phyloP scores from a whole-genome alignment of 2,329 filamentous ascomycete genomes.

The Cladophialophora yegresii region DNA sequence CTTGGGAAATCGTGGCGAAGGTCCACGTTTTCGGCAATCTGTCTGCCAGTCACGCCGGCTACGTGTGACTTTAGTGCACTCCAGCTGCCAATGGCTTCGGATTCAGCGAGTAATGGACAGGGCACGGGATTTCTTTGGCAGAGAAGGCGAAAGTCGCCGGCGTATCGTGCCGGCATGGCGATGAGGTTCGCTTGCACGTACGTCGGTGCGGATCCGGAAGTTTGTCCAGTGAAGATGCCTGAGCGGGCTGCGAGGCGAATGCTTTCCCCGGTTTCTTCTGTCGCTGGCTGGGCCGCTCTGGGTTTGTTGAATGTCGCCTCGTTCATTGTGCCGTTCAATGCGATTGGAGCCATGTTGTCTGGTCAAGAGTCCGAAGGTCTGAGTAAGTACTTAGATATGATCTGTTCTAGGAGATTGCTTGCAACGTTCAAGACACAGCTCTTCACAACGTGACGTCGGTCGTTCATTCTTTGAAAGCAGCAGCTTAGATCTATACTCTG shows the following conservation, averaged over 20 bases:
- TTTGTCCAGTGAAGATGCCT: slow-evolving; percentile 40
- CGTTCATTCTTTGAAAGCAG: neutral
- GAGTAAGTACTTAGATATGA: neutral
- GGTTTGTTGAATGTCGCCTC: neutral
- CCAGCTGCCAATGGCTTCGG: slow-evolving; percentile 48
- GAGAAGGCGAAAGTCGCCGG: slow-evolving; percentile 59
- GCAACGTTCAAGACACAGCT: neutral
- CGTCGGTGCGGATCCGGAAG: slow-evolving; percentile 58
- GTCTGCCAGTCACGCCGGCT: slow-evolving; percentile 36
- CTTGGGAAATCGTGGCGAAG: slow-evolving; percentile 60
- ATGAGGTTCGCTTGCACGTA: slow-evolving; percentile 65
- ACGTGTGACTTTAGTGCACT: slow-evolving; percentile 46
- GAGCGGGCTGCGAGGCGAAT: slow-evolving; percentile 30
- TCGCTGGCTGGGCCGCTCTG: neutral
- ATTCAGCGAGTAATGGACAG: slow-evolving; percentile 62
- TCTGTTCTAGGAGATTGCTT: neutral
- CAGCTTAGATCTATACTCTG: neutral
- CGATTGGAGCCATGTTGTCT: neutral
- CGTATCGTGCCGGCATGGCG: slow-evolving; percentile 59
- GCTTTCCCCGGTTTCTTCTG: slow-evolving; percentile 24
- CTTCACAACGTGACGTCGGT: neutral
- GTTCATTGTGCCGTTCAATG: neutral
- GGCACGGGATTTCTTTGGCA: slow-evolving; percentile 64
- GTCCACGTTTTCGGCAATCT: slow-evolving; percentile 53
- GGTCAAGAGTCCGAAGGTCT: neutral